Evolutionary conservation across 2,329 filamentous ascomycete genomes (phyloP), one percentile per base, ranked within the genome.

Genomic region (Arthrobotrys conoides): DNA sequence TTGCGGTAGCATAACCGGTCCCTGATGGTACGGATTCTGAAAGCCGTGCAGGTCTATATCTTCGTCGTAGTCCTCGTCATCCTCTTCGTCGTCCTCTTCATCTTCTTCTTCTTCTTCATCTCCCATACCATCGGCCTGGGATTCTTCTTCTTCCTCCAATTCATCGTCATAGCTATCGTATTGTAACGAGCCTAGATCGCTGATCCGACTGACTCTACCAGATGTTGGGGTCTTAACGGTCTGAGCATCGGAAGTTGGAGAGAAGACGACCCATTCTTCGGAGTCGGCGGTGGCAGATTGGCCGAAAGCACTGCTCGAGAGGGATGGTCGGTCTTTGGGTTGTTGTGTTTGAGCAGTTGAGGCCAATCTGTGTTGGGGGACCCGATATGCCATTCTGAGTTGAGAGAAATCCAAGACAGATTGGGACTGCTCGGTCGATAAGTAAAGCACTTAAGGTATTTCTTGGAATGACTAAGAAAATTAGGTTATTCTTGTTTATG

Each of bases 231-330:
- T 90, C 4, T 90, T 90, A 10, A 88, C 88, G 20, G 92, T 91
- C 2, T 88, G 88, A 57, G 85, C 85, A 38, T 87, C 86, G 76
- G 90, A 90, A 8, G 88, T 88, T 0, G 93, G 93, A 6, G 94
- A 93, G 87, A 99, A 99, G 80, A 99, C 90, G 69, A 98, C 92
- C 96, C 96, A 99, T 88, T 97, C 95, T 84, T 96, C 81, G 5
- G 79, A 78, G 61, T 81, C 81, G 16, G 76, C 76, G 76, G 70
- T 72, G 41, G 69, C 66, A 22, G 76, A 72, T 49, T 66, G 69
- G 38, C 70, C 69, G 10, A 79, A 55, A 55, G 69, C 70, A 41
- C 61, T 55, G 69, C 33, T 44, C n/a, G 68, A 49, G 61, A 73
- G 61, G 27, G 70, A 55, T 14, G 73, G 61, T 49, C 73, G 33